Conservation (phyloP, 2,329 filamentous ascomycete genomes). For the Penicillium sp. region DNA sequence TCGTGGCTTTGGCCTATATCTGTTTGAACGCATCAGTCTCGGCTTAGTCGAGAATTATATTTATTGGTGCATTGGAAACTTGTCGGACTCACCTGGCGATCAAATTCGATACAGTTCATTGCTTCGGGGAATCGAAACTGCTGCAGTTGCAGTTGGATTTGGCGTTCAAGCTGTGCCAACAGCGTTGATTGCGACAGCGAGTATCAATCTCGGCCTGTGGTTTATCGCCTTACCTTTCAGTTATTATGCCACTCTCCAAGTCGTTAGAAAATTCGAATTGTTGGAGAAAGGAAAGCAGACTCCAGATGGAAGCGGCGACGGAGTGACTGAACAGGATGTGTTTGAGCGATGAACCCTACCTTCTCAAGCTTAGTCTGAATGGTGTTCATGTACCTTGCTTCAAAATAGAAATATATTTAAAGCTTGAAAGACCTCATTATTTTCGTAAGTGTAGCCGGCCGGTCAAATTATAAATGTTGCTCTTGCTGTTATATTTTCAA, state of each 20-base stretch:
- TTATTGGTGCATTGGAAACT: conserved; percentile 50
- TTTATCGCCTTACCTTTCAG: conserved; percentile 47
- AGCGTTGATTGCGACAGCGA: conserved; percentile 45
- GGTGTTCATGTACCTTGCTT: no score
- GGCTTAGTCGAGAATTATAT: conserved; percentile 49
- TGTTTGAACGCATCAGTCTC: conserved; percentile 44
- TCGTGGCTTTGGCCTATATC: conserved; percentile 46
- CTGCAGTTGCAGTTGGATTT: conserved; percentile 45
- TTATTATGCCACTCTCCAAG: conserved; percentile 46
- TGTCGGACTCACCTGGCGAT: conserved; percentile 47
- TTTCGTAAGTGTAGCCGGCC: neutral
- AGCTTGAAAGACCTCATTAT: no score
- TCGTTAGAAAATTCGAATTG: conserved; percentile 42
- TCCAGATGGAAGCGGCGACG: neutral
- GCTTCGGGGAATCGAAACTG: conserved; percentile 46
- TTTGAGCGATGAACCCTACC: neutral
- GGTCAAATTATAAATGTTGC: neutral
- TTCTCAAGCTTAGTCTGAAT: neutral
- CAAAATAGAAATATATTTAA: neutral
- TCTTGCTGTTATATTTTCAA: no score
- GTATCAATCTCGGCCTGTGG: conserved; percentile 48
- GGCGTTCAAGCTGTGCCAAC: conserved; percentile 49
- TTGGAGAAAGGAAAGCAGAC: neutral
- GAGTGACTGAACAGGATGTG: neutral
- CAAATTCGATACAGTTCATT: conserved; percentile 50